Percentiles rank a stretch among this genome's conserved stretches.
These are phyloP conservation scores for Albizia julibrissin DNA, from an alignment of 306 rosid species.

Conservation along the genomic window DNA sequence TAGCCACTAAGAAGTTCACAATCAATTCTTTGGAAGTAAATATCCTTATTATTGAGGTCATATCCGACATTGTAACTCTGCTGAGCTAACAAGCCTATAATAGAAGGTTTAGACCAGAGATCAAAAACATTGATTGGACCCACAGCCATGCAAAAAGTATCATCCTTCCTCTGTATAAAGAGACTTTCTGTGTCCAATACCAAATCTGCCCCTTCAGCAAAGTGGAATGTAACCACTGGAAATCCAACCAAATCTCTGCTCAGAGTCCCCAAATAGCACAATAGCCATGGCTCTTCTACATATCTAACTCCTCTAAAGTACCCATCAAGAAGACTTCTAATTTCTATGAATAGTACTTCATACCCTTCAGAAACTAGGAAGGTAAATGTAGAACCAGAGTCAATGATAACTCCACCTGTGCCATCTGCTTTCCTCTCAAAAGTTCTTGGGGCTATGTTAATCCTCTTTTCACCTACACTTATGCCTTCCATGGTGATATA, in stretches of 20 bases:
- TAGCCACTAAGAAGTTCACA: neutral
- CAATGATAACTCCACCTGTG: constrained; percentile 48
- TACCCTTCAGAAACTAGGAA: constrained; percentile 32
- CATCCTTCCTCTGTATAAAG: constrained; percentile 9
- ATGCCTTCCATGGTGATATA: constrained; percentile 49
- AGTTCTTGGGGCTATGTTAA: constrained; percentile 26
- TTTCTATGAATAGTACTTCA: constrained; percentile 22
- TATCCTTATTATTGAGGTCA: neutral
- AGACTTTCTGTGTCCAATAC: constrained; percentile 37
- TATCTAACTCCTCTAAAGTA: neutral
- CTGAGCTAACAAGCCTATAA: neutral
- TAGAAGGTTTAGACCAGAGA: neutral
- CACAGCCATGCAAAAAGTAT: neutral
- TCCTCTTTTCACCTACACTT: constrained; percentile 42
- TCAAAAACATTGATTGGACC: neutral
- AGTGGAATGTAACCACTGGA: constrained; percentile 44
- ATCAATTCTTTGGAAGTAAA: neutral
- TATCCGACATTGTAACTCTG: neutral
- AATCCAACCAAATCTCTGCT: constrained; percentile 40
- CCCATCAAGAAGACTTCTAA: constrained; percentile 8
- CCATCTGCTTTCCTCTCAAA: constrained; percentile 34
- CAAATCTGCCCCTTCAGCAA: constrained; percentile 42
- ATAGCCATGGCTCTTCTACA: neutral
- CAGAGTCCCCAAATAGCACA: constrained; percentile 37
- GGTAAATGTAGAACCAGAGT: constrained; percentile 36